Base-by-base conservation (phyloP, 768 basidiomycete genomes). In the Phylloporus sp. region DNA sequence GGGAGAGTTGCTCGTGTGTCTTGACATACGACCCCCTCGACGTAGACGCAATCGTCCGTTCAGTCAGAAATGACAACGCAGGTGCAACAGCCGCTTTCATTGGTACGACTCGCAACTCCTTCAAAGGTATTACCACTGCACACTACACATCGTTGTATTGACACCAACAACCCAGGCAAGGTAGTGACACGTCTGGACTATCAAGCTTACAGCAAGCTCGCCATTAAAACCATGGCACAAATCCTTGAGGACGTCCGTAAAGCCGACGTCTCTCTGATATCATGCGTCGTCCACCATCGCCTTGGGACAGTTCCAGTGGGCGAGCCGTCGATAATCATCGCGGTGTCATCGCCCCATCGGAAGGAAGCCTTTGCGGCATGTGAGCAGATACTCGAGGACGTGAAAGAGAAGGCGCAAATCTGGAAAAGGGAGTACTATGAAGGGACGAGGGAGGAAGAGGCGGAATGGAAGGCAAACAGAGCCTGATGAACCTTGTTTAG, bases 351-450 rank as follows among this genome's bases (percentile, higher is more conserved):
- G 11, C 86, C 91, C 7, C 91, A 93, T 68, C 79, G 92, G 28
- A 84, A 82, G 59, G 89, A 90, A 63, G 85, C 88, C 7, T 92
- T 93, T 63, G 68, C 75, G 46, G 85, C 83, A 16, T 91, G 88
- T 65, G 91, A 93, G 68, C 80, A 73, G 59, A 82, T 94, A 52
- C 75, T 95, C n/a, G 93, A 95, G 66, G 79, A 84, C 52, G 85
- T 95, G 50, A 95, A 95, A 73, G 71, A 70, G 54, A 85, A 81
- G 61, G 90, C 79, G 36, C 91, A 91, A 68, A 87, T 95, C 56
- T 95, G 93, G 93, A 95, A 95, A 73, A 72, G 88, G 60, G 93
- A 95, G 64, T 89, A 80, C 62, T 95, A 94, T 60, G 85, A 85
- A 61, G 86, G 82, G 7, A 79, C 82, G 58, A 66, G 68, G 45